Evolutionary conservation across 176 grass and related monocot genomes (phyloP), one percentile per base, ranked within the genome.

Genomic region (Musa acuminata): DNA sequence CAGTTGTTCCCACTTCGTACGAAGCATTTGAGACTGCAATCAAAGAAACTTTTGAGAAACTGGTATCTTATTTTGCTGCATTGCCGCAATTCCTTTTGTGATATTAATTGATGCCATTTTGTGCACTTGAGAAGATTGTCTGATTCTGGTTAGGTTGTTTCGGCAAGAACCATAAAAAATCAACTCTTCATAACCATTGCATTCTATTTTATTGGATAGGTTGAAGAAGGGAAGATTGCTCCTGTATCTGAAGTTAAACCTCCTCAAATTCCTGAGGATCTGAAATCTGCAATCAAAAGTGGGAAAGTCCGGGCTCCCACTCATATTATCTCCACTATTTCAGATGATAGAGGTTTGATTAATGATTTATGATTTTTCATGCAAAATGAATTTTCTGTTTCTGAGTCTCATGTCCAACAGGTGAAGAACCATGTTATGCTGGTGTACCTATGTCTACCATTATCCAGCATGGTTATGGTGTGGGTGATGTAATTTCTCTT

Each of bases 381-480:
- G 21, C 49, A 72, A 55, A 53, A 43, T 26, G 51, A 55, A 24
- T 29, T 67, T 21, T 52, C 51, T 24, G 13, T 67, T 67, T 9
- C 72, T 85, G 69, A 77, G 17, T 53, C 8, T 2, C 52, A 77
- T 77, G 27, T 87, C 48, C 80, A 80, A 26, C 82, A 99, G 95
- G 95, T 29, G 95, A 99, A 60, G 95, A 99, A 82, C 95, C 95
- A 62, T 99, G 91, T 78, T 99, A 99, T 83, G 95, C 91, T 75
- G 95, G 91, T 71, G 95, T 99, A 26, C 95, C 90, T 22, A 99
- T 99, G 95, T 99, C 95, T 73, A 94, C 91, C 74, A 99, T 99
- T 85, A 79, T 99, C 59, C 90, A 99, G 84, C 78, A 51, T 62
- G 95, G 95, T 76, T 99, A 86, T 77, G 91, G 95, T 82, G 91